Evolutionary conservation across 345 rosid genomes (phyloP), one percentile per base, ranked within the genome.

Genomic region (Brassica incana): DNA sequence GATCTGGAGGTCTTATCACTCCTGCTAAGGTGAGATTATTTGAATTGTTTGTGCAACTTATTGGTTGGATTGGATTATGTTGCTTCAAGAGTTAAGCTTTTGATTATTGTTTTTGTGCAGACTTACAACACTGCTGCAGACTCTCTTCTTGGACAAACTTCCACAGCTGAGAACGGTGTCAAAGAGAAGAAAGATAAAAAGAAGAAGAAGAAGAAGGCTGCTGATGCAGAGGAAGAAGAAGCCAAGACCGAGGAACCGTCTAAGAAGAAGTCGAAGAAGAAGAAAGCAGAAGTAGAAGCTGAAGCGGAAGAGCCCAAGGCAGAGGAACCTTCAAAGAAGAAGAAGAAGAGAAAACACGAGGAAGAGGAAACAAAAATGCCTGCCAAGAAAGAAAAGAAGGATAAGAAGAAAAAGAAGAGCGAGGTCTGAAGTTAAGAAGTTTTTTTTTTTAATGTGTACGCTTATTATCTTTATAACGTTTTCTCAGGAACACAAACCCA

Each of bases 51-150:
- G 11, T 48, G 58, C 23, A 40, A 11, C 11, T 58, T 18, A 25
- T 0, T 59, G 43, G n/a, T 58, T 60, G n/a, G 65, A 59, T 25
- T 20, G 3, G 33, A 25, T 25, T 25, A 25, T 40, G 4, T 67
- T 29, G 7, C 15, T 58, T 27, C 0, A 5, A 25, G 38, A 10
- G 2, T 54, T 45, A 8, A 74, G 8, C 50, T 75, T 66, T 56
- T 7, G 33, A 7, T 1, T n/a, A 15, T 60, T 16, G 45, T 69
- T 61, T 61, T 38, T 85, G 23, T 80, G 66, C 83, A 91, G 99
- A 81, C 89, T 12, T 95, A 92, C 81, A 95, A 95, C 83, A 84
- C 94, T 72, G 76, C 94, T 30, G 89, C 92, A 1, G 95, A 95
- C 85, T 88, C 92, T 32, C 45, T 88, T 65, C 84, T 92, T 77